Conservation (phyloP, 257 asterid species). For the Solanum tarijense region DNA sequence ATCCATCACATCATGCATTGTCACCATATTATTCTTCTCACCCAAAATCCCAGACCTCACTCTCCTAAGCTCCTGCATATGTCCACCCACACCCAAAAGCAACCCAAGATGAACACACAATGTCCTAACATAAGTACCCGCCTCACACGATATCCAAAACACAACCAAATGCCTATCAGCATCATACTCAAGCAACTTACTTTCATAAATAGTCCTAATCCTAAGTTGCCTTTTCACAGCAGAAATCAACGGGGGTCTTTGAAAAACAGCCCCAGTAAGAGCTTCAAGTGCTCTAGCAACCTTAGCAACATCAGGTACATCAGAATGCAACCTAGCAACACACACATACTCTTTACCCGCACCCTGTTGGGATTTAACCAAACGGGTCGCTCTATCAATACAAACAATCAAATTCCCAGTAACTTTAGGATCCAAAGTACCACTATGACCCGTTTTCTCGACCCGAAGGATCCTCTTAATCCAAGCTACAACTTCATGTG, state of each 20-base stretch:
- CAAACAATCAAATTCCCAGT: slow-evolving; percentile 91
- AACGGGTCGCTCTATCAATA: slow-evolving; percentile 84
- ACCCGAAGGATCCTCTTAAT: slow-evolving; percentile 74
- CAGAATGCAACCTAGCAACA: slow-evolving; percentile 71
- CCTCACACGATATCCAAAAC: slow-evolving; percentile 96
- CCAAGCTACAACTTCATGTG: slow-evolving; percentile 98
- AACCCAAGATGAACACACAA: slow-evolving; percentile 93
- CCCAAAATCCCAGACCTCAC: slow-evolving; percentile 86
- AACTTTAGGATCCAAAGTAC: slow-evolving; percentile 89
- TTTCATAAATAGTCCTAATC: slow-evolving; percentile 83
- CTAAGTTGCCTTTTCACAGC: slow-evolving; percentile 93
- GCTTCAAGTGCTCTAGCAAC: slow-evolving; percentile 84
- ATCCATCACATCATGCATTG: slow-evolving; percentile 96
- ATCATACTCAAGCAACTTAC: slow-evolving; percentile 85
- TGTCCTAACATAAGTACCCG: slow-evolving; percentile 91
- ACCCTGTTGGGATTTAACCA: slow-evolving; percentile 93
- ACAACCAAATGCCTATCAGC: slow-evolving; percentile 69
- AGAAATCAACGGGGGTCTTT: slow-evolving; percentile 86
- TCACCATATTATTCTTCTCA: slow-evolving; percentile 93
- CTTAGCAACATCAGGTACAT: slow-evolving; percentile 59
- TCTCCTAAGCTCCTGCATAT: slow-evolving; percentile 91
- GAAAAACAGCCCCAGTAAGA: slow-evolving; percentile 87
- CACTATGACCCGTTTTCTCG: slow-evolving; percentile 94
- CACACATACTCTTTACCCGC: slow-evolving; percentile 96
- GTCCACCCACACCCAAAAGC: slow-evolving; percentile 82